phyloP scores from a whole-genome alignment of 2,329 filamentous ascomycete species.

The Fusarium sp. region DNA sequence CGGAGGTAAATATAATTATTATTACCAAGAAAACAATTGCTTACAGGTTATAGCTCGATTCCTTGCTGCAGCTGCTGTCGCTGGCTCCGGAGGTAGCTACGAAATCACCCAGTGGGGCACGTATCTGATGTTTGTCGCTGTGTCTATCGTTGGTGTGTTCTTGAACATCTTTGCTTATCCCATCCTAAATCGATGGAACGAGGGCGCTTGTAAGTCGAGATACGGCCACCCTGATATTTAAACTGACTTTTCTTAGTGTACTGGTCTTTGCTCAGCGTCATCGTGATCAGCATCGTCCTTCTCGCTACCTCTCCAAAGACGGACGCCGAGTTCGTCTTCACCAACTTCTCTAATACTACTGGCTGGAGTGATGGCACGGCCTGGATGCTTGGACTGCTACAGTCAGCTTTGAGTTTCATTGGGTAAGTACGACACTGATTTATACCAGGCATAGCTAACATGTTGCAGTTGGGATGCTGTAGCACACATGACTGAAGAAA shows the following conservation, averaged over 20 bases:
- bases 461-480: conserved; percentile 55
- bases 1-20: conserved; percentile 47
- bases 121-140: conserved; percentile 56
- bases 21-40: not conserved
- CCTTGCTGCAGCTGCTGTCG: conserved; percentile 55
- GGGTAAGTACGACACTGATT: conserved; percentile 18
- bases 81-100: conserved; percentile 54
- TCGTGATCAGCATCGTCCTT: conserved; percentile 57
- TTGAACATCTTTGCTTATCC: conserved; percentile 58
- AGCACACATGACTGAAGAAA: conserved; percentile 60
- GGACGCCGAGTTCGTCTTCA: conserved; percentile 57
- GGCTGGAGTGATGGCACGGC: conserved; percentile 60
- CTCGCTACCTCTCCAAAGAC: conserved; percentile 56
- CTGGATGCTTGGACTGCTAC: conserved; percentile 61
- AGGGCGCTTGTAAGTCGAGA: conserved; percentile 51
- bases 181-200: conserved; percentile 56
- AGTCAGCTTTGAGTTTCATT: conserved; percentile 51
- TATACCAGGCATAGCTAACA: not conserved
- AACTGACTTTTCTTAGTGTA: conserved; percentile 45
- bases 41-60: conserved; percentile 52
- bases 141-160: conserved; percentile 39
- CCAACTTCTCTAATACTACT: conserved; percentile 58
- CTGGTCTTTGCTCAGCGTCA: conserved; percentile 56
- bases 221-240: not conserved
- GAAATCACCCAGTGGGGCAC: conserved; percentile 55